Evolutionary conservation across 1,284 basidiomycete genomes (phyloP), one percentile per base, ranked within the genome.

Genomic region (Chalciporus piperatoides): DNA sequence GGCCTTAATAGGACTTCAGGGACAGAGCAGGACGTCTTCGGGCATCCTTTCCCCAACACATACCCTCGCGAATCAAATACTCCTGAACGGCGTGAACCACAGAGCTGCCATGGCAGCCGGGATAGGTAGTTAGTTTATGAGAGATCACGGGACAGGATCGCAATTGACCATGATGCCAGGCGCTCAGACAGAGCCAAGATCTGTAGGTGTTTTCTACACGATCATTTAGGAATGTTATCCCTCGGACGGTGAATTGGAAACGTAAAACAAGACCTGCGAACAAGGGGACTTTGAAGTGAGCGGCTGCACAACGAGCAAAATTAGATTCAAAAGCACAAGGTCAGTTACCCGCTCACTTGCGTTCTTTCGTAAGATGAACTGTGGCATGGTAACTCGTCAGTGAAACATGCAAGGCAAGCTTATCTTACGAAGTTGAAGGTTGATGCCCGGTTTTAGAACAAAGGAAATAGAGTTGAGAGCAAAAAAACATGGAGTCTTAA

Each of bases 131-230:
- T 32, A 39, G 9, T 58, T 19, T 33, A 33, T 45, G 59, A 62
- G 21, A 23, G 4, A 3, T 23, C 4, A 23, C 4, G 3, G 5
- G 58, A 41, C 36, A 23, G 46, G 48, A 46, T 27, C 63, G 60
- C 62, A 55, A 49, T 46, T 53, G 41, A 42, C 36, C 21, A 42
- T 49, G 44, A 59, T 51, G 25, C 2, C 6, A 39, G 45, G 40
- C 46, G 40, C 28, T 50, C 43, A 63, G 62, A 64, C 60, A 23
- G 21, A 24, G 35, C 14, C 40, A 52, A 44, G 62, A 57, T 59
- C 46, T 59, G 24, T 52, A 59, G 39, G 30, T 44, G 35, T 30
- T 52, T 54, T 49, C 44, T 46, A 24, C 54, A 30, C 10, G 28
- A 5, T 23, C 21, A 23, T 23, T 23, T 37, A 36, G 27, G 44